Percentiles rank a stretch among this genome's conserved stretches.
These are phyloP conservation scores for Avicennia marina DNA, from an alignment of 257 asterid species.

Conservation along the genomic window DNA sequence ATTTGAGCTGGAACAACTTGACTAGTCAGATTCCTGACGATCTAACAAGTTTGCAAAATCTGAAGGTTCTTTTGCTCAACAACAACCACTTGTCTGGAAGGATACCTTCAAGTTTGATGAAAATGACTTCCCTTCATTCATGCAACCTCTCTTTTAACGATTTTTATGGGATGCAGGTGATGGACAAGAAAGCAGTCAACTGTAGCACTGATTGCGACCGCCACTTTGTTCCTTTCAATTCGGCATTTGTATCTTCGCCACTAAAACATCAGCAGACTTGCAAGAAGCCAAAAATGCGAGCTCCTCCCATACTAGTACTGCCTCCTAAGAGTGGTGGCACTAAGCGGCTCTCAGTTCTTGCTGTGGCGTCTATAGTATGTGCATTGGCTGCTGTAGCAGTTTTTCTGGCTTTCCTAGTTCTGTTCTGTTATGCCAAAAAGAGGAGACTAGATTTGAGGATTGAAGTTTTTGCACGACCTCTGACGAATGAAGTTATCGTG, in stretches of 20 bases:
- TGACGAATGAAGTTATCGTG: constrained; percentile 12
- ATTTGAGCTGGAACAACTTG: constrained; percentile 18
- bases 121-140: constrained; percentile 8
- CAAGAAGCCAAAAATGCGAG: background rate
- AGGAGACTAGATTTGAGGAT: background rate
- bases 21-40: constrained; percentile 1
- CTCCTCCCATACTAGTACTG: background rate
- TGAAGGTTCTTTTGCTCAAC: constrained; percentile 4
- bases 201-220: background rate
- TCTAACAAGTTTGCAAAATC: constrained; percentile 1
- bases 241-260: background rate
- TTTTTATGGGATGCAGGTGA: background rate
- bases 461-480: constrained; percentile 15
- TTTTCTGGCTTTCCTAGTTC: constrained; percentile 12
- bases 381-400: constrained; percentile 6
- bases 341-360: background rate
- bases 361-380: constrained; percentile 7
- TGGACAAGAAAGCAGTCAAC: too few species aligned
- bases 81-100: constrained; percentile 1
- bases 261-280: background rate
- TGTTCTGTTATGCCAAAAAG: constrained; percentile 16
- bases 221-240: background rate
- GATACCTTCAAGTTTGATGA: background rate
- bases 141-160: constrained; percentile 11
- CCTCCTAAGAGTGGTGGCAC: background rate